Conservation (phyloP, 345 rosid genomes). For the Pistacia integerrima region DNA sequence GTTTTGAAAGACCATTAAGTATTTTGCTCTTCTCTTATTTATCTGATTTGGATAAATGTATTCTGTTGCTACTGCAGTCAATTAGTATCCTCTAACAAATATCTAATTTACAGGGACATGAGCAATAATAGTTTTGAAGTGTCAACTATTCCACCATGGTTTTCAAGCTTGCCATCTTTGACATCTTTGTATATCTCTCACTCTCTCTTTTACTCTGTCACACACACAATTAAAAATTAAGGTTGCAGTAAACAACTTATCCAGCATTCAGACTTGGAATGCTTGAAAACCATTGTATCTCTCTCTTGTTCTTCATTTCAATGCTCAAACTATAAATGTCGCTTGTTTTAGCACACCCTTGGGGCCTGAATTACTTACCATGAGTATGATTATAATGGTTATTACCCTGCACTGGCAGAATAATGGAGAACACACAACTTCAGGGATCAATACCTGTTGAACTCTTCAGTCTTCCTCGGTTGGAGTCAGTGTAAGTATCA, state of each 20-base stretch:
- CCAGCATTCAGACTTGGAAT: not conserved
- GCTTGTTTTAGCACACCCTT: no score
- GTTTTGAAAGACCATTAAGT: not conserved
- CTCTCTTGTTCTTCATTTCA: not conserved
- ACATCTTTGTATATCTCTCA: slow-evolving; percentile 65
- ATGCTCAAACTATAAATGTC: not conserved
- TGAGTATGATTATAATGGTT: not conserved
- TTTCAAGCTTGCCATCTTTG: slow-evolving; percentile 40
- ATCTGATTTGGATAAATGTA: not conserved
- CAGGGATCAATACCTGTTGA: slow-evolving; percentile 50
- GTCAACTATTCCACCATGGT: slow-evolving; percentile 60
- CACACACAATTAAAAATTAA: not conserved
- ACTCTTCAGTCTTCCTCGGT: slow-evolving; percentile 49
- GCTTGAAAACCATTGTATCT: not conserved
- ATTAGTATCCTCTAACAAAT: not conserved
- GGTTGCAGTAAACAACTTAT: not conserved
- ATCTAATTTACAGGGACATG: slow-evolving; percentile 56
- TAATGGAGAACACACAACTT: slow-evolving; percentile 55
- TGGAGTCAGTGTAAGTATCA: slow-evolving; percentile 71
- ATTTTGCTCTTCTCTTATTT: no score
- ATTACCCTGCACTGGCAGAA: slow-evolving; percentile 38
- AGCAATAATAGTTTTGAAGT: slow-evolving; percentile 65
- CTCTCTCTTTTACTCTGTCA: not conserved
- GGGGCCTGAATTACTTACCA: not conserved
- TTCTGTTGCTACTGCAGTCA: not conserved